Percentiles rank a stretch among this genome's conserved stretches.
phyloP scores from a whole-genome alignment of 495 filamentous ascomycete species.

The Polyplosphaeria fusca region DNA sequence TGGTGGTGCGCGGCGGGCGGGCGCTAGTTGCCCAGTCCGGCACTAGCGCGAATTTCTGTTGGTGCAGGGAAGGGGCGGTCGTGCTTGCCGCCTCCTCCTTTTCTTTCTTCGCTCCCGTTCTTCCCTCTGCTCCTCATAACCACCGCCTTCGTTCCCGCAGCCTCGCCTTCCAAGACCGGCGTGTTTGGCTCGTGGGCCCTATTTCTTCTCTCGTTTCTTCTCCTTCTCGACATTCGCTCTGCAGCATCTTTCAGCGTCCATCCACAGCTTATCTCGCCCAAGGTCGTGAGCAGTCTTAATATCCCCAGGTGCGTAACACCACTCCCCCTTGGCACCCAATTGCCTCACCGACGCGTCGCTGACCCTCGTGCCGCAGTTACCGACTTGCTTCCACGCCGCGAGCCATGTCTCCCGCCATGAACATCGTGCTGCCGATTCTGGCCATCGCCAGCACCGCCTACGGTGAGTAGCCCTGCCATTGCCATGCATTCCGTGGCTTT shows the following conservation, averaged over 20 bases:
- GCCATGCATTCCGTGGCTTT: conserved; percentile 8
- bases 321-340: conserved; percentile 5
- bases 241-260: conserved; percentile 23
- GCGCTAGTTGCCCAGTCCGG: background rate
- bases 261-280: conserved; percentile 14
- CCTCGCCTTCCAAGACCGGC: conserved; percentile 16
- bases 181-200: conserved; percentile 13
- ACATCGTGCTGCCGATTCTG: conserved; percentile 70
- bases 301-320: conserved; percentile 25
- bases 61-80: background rate
- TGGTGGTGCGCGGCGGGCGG: too few relatives aligned
- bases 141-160: conserved; percentile 16
- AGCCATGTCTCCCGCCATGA: conserved; percentile 65
- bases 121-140: conserved; percentile 1
- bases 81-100: conserved; percentile 33
- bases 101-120: conserved; percentile 36
- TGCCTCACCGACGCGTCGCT: conserved; percentile 14
- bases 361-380: conserved; percentile 21
- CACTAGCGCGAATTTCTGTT: background rate
- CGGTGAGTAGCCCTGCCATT: conserved; percentile 52
- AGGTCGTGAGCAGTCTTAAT: conserved; percentile 30
- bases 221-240: conserved; percentile 37
- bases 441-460: conserved; percentile 61
- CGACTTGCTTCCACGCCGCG: conserved; percentile 18
- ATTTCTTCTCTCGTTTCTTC: conserved; percentile 40